Evolutionary conservation across 208 protist genomes (phyloP).

Genomic region (Leishmania tarentolae): DNA sequence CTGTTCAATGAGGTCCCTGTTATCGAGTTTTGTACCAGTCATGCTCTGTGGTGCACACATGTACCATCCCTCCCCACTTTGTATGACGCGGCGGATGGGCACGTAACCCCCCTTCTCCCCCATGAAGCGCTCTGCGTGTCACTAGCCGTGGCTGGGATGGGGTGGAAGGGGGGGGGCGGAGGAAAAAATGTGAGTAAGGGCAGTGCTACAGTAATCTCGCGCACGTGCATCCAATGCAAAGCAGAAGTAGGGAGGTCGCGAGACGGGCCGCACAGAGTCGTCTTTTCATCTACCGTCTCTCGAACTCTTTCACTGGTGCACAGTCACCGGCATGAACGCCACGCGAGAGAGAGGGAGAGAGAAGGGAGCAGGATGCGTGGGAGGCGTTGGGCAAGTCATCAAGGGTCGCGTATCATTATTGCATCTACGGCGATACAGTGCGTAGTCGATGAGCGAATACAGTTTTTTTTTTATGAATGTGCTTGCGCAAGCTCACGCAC

Average conservation of each 20-base stretch:
- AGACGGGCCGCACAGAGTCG: no score
- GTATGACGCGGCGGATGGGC: background rate
- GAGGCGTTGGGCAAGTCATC: background rate
- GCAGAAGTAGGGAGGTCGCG: no score
- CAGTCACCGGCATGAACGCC: background rate
- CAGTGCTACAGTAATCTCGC: background rate
- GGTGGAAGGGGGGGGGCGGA: no score
- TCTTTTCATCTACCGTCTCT: no score
- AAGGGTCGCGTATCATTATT: background rate
- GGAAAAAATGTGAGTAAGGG: background rate
- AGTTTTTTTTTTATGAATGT: background rate
- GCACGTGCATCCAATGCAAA: no score
- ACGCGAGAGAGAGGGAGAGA: background rate
- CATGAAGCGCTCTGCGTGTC: background rate
- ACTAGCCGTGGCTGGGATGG: background rate
- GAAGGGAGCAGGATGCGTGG: no score
- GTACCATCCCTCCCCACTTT: background rate
- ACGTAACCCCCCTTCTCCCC: background rate
- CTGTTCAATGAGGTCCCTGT: background rate
- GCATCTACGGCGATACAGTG: no score
- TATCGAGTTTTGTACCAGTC: background rate
- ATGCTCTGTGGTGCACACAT: background rate
- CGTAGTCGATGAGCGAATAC: background rate
- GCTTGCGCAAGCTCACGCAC: background rate
- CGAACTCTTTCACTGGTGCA: background rate